These are phyloP conservation scores for Aspergillus tanneri DNA, from an alignment of 2,329 filamentous ascomycete species.

Conservation along the genomic window DNA sequence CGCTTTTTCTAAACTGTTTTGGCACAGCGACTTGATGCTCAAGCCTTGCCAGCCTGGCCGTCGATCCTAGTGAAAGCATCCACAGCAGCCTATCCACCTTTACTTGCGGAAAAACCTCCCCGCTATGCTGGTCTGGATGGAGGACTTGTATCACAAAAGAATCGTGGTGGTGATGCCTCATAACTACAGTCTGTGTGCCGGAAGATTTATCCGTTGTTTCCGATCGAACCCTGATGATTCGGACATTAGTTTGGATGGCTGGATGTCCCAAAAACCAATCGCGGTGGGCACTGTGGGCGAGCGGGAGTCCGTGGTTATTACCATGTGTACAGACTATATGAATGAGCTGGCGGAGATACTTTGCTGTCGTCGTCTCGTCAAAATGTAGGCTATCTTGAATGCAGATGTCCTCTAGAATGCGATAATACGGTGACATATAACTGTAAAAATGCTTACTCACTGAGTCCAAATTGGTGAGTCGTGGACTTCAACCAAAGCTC, in stretches of 20 bases:
- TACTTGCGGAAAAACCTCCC: conserved; percentile 25
- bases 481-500: too few relatives aligned
- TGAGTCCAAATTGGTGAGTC: too few relatives aligned
- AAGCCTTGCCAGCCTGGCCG: not conserved
- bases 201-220: conserved; percentile 47
- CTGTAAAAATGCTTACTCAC: too few relatives aligned
- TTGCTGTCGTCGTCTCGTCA: conserved; percentile 31
- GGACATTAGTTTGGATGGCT: conserved; percentile 32
- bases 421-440: too few relatives aligned
- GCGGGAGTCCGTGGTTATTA: conserved; percentile 41
- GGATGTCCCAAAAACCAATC: conserved; percentile 51
- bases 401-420: too few relatives aligned
- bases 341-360: conserved; percentile 39
- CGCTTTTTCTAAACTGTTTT: conserved; percentile 33
- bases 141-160: conserved; percentile 47
- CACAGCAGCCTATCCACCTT: not conserved
- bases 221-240: conserved; percentile 40
- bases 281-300: conserved; percentile 42
- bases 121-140: conserved; percentile 41
- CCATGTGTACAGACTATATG: conserved; percentile 33
- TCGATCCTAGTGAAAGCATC: not conserved
- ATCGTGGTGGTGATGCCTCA: conserved; percentile 38
- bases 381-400: conserved; percentile 40
- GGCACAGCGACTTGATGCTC: conserved; percentile 37
- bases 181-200: conserved; percentile 50